Percentiles rank a stretch among this genome's conserved stretches.
Evolutionary conservation across 306 rosid genomes (phyloP).

Genomic region (Cucumis sativus): Cucumber_9930_V3 NC_026658.2:10809001-10809500

Average conservation of each 20-base stretch:
- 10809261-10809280: background rate
- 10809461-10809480: background rate
- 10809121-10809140: slow-evolving; percentile 71
- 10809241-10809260: background rate
- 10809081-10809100: slow-evolving; percentile 5
- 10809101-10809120: slow-evolving; percentile 78
- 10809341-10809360: background rate
- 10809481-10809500: background rate
- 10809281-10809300: background rate
- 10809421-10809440: background rate
- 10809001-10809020: slow-evolving; percentile 84
- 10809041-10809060: background rate
- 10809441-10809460: background rate
- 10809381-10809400: background rate
- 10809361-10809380: background rate
- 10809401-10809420: background rate
- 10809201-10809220: background rate
- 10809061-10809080: background rate
- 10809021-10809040: background rate
- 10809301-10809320: background rate
- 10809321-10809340: background rate
- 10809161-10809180: slow-evolving; percentile 92
- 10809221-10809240: background rate
- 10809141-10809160: slow-evolving; percentile 92
- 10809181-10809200: slow-evolving; percentile 76